Evolutionary conservation across 371 early-diverging fungal genomes (phyloP), one percentile per base, ranked within the genome.

Genomic region (Mortierella sp.): DNA sequence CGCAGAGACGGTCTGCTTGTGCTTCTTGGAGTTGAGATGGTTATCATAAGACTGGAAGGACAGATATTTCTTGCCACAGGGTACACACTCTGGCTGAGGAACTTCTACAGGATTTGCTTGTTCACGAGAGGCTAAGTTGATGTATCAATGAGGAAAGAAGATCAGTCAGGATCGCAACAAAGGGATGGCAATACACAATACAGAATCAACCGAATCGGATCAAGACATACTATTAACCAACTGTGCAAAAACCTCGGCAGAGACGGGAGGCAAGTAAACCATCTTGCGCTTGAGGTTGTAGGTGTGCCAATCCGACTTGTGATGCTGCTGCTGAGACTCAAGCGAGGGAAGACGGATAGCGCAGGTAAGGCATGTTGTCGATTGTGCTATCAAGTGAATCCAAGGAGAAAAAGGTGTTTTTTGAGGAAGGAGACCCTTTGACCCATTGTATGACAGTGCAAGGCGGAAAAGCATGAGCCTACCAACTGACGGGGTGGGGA

Each of bases 261-360:
- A 68, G 52, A 96, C 91, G 45, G 94, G 93, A 9, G 94, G 94
- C n/a, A 95, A 84, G 41, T 88, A 91, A 24, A 93, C 94, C 22
- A 95, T 93, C 84, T 95, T 95, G 74, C 96, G 89, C 78, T 95
- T 95, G 57, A 96, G 86, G 84, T 96, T 96, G 85, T 96, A 96
- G 36, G 95, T 87, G 79, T 96, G 96, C 95, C 96, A 96, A 79
- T 96, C 96, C 15, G 91, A 81, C 55, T 81, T 81, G 82, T 81
- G 84, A 74, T 93, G 93, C 28, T 81, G 84, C 33, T 92, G 84
- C 80, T 93, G 93, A 52, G 84, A 65, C 64, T 91, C 91, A 33
- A 91, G 87, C 9, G 86, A 78, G 15, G 84, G 76, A 82, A 93
- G 91, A 40, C 90, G 90, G 47, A 91, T 90, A 55, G 87, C 88